Evolutionary conservation across 2,329 filamentous ascomycete genomes (phyloP).

Genomic region (Alternaria incomplexa): DNA sequence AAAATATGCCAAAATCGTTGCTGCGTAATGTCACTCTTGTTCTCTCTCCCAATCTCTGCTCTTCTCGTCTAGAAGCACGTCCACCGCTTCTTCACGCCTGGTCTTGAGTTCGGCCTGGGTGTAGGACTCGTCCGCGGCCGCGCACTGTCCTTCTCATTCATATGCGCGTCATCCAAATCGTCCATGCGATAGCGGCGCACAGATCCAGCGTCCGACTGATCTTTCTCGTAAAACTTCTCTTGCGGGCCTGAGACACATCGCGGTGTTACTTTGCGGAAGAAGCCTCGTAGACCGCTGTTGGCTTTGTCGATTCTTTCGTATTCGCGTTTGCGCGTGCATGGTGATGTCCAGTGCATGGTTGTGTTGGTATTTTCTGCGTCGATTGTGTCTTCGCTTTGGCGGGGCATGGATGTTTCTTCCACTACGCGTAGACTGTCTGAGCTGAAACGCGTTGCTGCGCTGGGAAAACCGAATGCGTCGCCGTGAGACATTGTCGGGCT

Average conservation of each 20-base stretch:
- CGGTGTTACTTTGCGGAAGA: constrained; percentile 40
- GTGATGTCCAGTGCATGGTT: constrained; percentile 48
- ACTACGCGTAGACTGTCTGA: constrained; percentile 20
- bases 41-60: neutral
- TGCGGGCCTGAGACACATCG: constrained; percentile 41
- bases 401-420: constrained; percentile 13
- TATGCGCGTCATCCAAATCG: constrained; percentile 20
- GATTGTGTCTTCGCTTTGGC: constrained; percentile 26
- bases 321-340: constrained; percentile 40
- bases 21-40: neutral
- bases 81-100: constrained; percentile 26
- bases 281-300: constrained; percentile 45
- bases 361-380: constrained; percentile 25
- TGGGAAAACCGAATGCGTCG: constrained; percentile 14
- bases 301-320: constrained; percentile 48
- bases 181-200: constrained; percentile 47
- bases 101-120: constrained; percentile 11
- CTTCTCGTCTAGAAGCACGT: constrained; percentile 31
- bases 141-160: constrained; percentile 26
- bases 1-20: constrained; percentile 7
- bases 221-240: constrained; percentile 47
- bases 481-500: constrained; percentile 30
- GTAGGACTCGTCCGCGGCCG: constrained; percentile 19
- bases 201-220: constrained; percentile 43
- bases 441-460: constrained; percentile 21